Percentiles rank a stretch among this genome's conserved stretches.
Evolutionary conservation across 1,139 yeast genomes (phyloP).

Genomic region (Debaryomyces singareniensis): DNA sequence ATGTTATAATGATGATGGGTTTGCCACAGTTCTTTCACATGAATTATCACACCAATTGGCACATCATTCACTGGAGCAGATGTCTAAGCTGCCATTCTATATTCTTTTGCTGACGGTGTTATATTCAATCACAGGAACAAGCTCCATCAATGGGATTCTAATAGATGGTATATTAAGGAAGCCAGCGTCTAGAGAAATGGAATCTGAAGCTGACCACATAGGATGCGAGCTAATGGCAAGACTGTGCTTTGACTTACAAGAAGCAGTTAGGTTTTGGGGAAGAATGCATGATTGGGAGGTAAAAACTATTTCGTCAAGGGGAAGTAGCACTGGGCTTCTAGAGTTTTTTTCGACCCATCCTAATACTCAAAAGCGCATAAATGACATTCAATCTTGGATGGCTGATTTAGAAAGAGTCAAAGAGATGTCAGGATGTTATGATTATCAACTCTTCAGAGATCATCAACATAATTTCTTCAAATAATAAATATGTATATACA

Average conservation of each 20-base stretch:
- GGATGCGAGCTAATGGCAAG: slow-evolving; percentile 88
- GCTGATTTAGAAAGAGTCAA: slow-evolving; percentile 52
- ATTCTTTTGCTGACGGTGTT: slow-evolving; percentile 44
- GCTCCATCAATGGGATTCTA: slow-evolving; percentile 45
- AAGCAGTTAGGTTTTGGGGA: slow-evolving; percentile 73
- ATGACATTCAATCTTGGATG: slow-evolving; percentile 65
- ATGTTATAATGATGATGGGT: slow-evolving; percentile 77
- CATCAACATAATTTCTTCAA: slow-evolving; percentile 15
- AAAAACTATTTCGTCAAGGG: slow-evolving; percentile 8
- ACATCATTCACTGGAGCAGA: slow-evolving; percentile 80
- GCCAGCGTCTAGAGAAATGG: slow-evolving; percentile 92
- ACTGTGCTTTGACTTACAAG: slow-evolving; percentile 77
- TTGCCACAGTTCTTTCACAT: slow-evolving; percentile 90
- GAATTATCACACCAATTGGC: slow-evolving; percentile 94
- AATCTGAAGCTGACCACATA: slow-evolving; percentile 90
- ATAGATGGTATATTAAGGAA: slow-evolving; percentile 56
- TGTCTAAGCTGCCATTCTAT: slow-evolving; percentile 60
- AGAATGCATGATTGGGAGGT: slow-evolving; percentile 66
- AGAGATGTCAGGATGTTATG: slow-evolving; percentile 27
- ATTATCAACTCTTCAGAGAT: slow-evolving; percentile 17
- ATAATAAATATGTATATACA: slow-evolving; percentile 1
- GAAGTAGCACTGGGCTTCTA: slow-evolving; percentile 20
- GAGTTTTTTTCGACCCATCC: slow-evolving; percentile 91
- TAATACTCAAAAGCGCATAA: slow-evolving; percentile 64
- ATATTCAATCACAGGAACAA: slow-evolving; percentile 27